Conservation (phyloP, 2,329 filamentous ascomycete genomes). For the Juglanconis sp. region DNA sequence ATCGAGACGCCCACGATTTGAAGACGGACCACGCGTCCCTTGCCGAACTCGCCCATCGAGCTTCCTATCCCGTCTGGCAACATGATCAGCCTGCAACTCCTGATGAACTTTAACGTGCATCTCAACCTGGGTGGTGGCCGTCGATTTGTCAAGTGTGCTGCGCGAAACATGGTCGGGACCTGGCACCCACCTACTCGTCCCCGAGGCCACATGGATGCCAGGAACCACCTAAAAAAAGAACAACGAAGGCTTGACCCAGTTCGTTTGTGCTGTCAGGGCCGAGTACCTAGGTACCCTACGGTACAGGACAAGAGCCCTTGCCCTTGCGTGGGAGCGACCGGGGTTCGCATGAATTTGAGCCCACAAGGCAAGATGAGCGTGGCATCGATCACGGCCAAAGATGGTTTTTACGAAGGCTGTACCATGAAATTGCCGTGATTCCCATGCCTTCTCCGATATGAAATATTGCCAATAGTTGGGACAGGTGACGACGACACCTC, state of each 20-base stretch:
- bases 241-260: background rate
- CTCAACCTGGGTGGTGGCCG: background rate
- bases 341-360: constrained; percentile 19
- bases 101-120: background rate
- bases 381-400: constrained; percentile 2
- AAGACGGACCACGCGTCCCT: background rate
- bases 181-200: background rate
- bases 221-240: background rate
- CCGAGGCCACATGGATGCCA: background rate
- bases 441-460: constrained; percentile 5
- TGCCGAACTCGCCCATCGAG: background rate
- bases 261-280: background rate
- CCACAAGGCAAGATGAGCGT: constrained; percentile 17
- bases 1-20: background rate
- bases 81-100: background rate
- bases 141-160: background rate
- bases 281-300: background rate
- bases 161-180: background rate
- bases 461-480: constrained; percentile 17
- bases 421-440: background rate
- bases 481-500: constrained; percentile 5
- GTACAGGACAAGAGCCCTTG: background rate
- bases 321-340: constrained; percentile 8
- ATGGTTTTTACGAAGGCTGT: background rate
- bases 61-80: background rate